These are phyloP conservation scores for Neurospora sp. DNA, from an alignment of 495 filamentous ascomycete species.

Conservation along the genomic window DNA sequence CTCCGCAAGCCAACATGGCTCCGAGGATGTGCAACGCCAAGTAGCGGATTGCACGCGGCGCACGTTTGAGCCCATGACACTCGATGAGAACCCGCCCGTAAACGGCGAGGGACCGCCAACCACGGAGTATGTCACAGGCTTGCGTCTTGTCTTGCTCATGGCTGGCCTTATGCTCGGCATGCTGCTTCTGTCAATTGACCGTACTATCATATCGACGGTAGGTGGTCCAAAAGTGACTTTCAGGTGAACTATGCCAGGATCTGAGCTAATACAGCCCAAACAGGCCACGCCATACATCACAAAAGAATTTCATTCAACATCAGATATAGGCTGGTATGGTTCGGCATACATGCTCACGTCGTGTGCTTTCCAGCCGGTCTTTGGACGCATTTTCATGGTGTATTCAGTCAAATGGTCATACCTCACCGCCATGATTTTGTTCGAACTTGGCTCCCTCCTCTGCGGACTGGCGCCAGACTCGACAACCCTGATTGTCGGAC, in stretches of 20 bases:
- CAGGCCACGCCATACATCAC: conserved; percentile 29
- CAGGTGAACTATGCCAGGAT: no score
- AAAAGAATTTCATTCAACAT: conserved; percentile 33
- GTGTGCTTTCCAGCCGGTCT: conserved; percentile 35
- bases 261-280: not conserved
- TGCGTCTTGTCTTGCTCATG: conserved; percentile 21
- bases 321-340: conserved; percentile 49
- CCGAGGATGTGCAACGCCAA: not conserved
- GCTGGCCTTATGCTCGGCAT: conserved; percentile 28
- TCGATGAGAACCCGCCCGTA: not conserved
- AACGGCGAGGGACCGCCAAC: not conserved
- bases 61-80: not conserved
- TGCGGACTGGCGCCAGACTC: conserved; percentile 45
- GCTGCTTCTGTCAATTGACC: conserved; percentile 32
- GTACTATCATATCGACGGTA: conserved; percentile 36
- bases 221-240: not conserved
- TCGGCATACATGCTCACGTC: conserved; percentile 42
- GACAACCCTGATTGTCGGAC: conserved; percentile 44
- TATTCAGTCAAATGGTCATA: conserved; percentile 36
- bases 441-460: conserved; percentile 44
- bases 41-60: not conserved
- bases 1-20: conserved; percentile 2
- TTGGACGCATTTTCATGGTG: conserved; percentile 40
- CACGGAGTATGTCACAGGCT: conserved; percentile 15
- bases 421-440: conserved; percentile 31